Evolutionary conservation across 495 filamentous ascomycete species (phyloP).

Genomic region (Neurospora tetrasperma): DNA sequence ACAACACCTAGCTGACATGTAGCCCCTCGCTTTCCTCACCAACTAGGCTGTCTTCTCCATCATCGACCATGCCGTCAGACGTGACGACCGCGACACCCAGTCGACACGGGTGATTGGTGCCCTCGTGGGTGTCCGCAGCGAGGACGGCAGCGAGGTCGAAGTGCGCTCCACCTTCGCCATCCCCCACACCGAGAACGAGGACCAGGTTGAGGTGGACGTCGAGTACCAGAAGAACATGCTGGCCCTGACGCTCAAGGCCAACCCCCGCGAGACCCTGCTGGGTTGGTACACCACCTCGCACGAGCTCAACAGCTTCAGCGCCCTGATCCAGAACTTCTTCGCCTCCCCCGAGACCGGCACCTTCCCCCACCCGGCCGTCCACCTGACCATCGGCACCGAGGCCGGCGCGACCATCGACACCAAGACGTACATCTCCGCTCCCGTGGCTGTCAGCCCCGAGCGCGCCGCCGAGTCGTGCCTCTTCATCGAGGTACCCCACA

Average conservation of each 20-base stretch:
- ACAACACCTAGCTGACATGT: background rate
- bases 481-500: constrained; percentile 89
- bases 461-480: constrained; percentile 88
- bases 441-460: constrained; percentile 90
- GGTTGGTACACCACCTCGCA: constrained; percentile 97
- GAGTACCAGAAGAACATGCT: constrained; percentile 99
- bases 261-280: constrained; percentile 85
- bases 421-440: constrained; percentile 84
- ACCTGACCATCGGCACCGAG: constrained; percentile 85
- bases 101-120: constrained; percentile 95
- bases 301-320: constrained; percentile 94
- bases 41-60: constrained; percentile 89
- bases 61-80: constrained; percentile 89
- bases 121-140: constrained; percentile 78
- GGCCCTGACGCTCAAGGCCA: constrained; percentile 80
- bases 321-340: constrained; percentile 99
- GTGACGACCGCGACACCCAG: constrained; percentile 76
- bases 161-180: constrained; percentile 94
- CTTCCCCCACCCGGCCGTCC: constrained; percentile 89
- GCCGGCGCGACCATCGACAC: constrained; percentile 76
- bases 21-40: background rate
- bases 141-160: constrained; percentile 93
- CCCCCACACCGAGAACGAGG: constrained; percentile 92
- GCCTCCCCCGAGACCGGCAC: constrained; percentile 92
- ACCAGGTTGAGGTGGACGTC: constrained; percentile 99